Evolutionary conservation across 129 eudicot species (phyloP), one percentile per base, ranked within the genome.

Genomic region (Escallonia rubra): DNA sequence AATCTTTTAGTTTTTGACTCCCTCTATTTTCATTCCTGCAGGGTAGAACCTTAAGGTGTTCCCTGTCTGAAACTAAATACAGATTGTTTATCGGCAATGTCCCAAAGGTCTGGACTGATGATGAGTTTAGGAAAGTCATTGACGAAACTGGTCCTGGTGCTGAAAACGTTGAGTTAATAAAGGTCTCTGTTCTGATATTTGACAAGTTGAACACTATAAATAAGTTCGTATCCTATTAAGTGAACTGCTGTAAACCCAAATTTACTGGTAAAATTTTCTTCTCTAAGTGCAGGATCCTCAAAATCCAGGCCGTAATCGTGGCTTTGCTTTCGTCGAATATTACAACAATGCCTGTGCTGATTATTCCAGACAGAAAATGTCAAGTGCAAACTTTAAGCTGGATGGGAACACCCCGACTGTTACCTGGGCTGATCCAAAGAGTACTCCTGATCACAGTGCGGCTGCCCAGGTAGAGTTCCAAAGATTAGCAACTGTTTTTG

Each of bases 291-390:
- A 94, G 99, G 99, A 94, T 82, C 90, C 97, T 72, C 87, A 80
- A 72, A 87, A 75, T 64, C 93, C 87, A 49, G 57, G 82, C 43
- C 96, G 96, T 61, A 94, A 94, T 43, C 95, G 99, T 67, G 99
- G 99, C 10, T 94, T 94, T 90, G 96, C 99, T 78, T 94, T 94
- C 61, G 80, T 94, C 8, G 97, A 89, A 78, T 94, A 89, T 81
- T 89, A 89, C 85, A 94, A 94, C 84, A 87, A 94, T 81, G 92
- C 99, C 10, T 94, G 99, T 82, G 99, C 99, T 11, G 99, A 94
- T 81, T 94, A 84, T 75, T 90, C 99, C 16, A 82, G 95, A 70
- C 96, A 87, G 65, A 85, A 90, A 76, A 76, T 94, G 88, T 83
- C 89, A 39, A 83, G 76, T 74, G 67, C 85, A 5, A 90, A 63